Evolutionary conservation across 2,329 filamentous ascomycete genomes (phyloP), one percentile per base, ranked within the genome.

Genomic region (Colletotrichum musae): DNA sequence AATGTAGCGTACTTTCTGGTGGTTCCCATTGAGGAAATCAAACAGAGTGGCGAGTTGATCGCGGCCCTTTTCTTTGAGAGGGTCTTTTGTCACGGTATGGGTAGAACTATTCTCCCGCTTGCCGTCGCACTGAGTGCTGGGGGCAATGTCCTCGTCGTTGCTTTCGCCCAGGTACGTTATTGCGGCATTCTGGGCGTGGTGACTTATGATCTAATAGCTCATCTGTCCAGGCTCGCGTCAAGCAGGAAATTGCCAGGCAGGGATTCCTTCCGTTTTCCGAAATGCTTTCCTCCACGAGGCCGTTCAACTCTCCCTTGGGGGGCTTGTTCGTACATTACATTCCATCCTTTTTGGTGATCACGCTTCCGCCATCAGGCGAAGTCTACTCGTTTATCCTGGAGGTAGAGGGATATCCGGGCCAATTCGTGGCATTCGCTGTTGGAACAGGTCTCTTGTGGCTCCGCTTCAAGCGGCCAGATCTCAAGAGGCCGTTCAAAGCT

Each of bases 311-410:
- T 0, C 92, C 92, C 0, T 77, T 93, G 1, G 91, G 91, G 0
- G 92, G 91, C 0, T 83, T 94, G 0, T 77, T 93, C 4, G 84
- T 93, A 2, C 91, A 93, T 73, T 93, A 88, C 73, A 83, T 94
- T 36, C 91, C 91, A 0, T 92, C 91, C 0, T 73, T 92, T 1
- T 80, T 93, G 1, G 90, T 93, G 3, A 92, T 94, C 58, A 78
- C 84, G 0, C 81, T 92, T 0, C 91, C 91, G 0, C 90, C 91
- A 0, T 89, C 90, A 0, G 83, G 84, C 3, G 87, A 91, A 54
- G 89, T 92, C 0, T 94, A 93, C 78, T 90, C 88, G 10, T 93
- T 94, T 73, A 93, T 94, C 32, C 80, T 93, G 0, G 91, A 94
- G 54, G 88, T 93, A 0, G 91, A 93, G 74, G 90, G 89, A 0